Evolutionary conservation across 164 flowering plant genomes (phyloP).

Genomic region (Kingdonia uniflora): DNA sequence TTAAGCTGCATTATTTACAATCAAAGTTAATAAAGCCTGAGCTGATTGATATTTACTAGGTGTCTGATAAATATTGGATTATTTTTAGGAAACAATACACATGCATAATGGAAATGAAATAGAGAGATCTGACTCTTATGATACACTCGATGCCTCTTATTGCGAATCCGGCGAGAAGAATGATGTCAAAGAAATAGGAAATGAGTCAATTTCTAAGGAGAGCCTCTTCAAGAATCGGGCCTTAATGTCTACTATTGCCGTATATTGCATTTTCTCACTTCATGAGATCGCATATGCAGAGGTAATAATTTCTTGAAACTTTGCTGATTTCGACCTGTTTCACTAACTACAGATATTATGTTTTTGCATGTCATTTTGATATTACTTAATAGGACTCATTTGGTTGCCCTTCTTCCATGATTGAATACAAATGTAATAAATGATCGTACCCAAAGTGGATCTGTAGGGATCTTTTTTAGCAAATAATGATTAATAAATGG

Average conservation of each 20-base stretch:
- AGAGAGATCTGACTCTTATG: slow-evolving; percentile 3
- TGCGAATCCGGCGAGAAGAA: too few relatives aligned
- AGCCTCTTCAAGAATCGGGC: slow-evolving; percentile 50
- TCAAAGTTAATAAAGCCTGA: background rate
- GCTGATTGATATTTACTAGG: background rate
- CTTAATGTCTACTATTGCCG: slow-evolving; percentile 46
- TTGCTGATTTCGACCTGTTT: background rate
- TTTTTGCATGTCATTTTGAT: too few relatives aligned
- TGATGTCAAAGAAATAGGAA: slow-evolving; percentile 1
- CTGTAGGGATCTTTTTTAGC: too few relatives aligned
- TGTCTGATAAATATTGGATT: background rate
- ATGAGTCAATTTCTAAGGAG: slow-evolving; percentile 3
- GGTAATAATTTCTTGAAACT: slow-evolving; percentile 15
- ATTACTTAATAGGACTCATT: too few relatives aligned
- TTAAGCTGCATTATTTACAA: too few relatives aligned
- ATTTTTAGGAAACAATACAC: slow-evolving; percentile 58
- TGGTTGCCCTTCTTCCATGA: too few relatives aligned
- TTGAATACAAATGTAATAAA: too few relatives aligned
- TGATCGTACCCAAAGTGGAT: too few relatives aligned
- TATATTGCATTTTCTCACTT: slow-evolving; percentile 46
- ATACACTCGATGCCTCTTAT: background rate
- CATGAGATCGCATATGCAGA: slow-evolving; percentile 27
- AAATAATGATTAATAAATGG: too few relatives aligned
- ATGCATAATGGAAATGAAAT: slow-evolving; percentile 18
- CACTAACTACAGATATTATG: background rate